Evolutionary conservation across 2,329 filamentous ascomycete species (phyloP), one percentile per base, ranked within the genome.

Genomic region (Rhexocercosporidium sp.): DNA sequence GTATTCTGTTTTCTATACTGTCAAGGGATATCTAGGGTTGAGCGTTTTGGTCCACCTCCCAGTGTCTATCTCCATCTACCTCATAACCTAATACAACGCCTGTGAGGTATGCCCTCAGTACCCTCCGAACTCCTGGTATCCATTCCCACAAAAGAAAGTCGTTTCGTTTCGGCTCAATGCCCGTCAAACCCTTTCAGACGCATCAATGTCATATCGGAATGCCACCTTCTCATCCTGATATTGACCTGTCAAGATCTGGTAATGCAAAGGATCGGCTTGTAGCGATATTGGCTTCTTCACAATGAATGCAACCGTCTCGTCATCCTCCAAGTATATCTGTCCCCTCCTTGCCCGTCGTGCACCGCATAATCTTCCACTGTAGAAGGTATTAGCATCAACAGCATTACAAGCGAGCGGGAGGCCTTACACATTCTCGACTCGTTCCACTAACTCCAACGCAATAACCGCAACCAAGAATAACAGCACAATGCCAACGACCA

Each of bases 401-500:
- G 27, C 22, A 39, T 20, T 2, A 47, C 11, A 54, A 16, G 34
- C 22, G 25, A 62, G 39, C 46, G 16, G 14, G 5, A 20, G 31
- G 53, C 72, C 72, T 62, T 61, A 75, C 74, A 70, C 53, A 63
- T 67, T 62, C 12, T 66, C 65, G 59, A 69, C 59, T 54, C 65
- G 69, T 69, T 74, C 72, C 25, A 69, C 64, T 3, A 68, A 67
- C 46, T 76, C 75, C 37, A 74, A 41, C 25, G 69, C 62, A 6
- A 75, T 65, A 1, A 76, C 74, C 6, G 71, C 69, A 3, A 66
- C 47, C 29, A 76, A 47, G 47, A 76, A 76, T 2, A 75, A 27
- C 1, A 76, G 29, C 27, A 76, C 75, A 29, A 76, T 73, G 0
- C 72, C 73, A 7, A 76, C 74, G 8, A 75, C 73, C 46, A 76